Evolutionary conservation across 208 protist genomes (phyloP).

Genomic region (Leptomonas pyrrhocoris): DNA sequence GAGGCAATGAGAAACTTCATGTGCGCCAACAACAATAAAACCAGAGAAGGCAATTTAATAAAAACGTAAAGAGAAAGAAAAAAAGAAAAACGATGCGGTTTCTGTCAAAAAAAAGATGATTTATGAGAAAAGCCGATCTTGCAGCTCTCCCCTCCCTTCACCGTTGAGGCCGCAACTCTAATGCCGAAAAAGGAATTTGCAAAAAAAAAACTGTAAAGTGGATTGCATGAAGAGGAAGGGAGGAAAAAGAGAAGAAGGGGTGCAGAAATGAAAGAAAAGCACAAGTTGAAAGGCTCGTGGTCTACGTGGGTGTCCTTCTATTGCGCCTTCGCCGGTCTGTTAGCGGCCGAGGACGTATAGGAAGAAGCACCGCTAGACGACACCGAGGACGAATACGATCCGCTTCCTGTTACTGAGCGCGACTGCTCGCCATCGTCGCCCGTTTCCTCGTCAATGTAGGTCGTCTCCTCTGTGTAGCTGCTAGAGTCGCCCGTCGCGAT

Average conservation of each 20-base stretch:
- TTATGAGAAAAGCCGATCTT: too few relatives aligned
- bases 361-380: constrained; percentile 8
- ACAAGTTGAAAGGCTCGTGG: constrained; percentile 10
- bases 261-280: constrained; percentile 3
- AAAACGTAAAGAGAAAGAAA: background rate
- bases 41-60: too few relatives aligned
- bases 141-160: too few relatives aligned
- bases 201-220: too few relatives aligned
- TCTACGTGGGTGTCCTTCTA: background rate
- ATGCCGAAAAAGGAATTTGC: too few relatives aligned
- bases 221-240: too few relatives aligned
- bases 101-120: too few relatives aligned
- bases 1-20: too few relatives aligned
- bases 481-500: constrained; percentile 14
- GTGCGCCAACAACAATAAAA: too few relatives aligned
- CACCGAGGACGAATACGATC: constrained; percentile 29
- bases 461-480: constrained; percentile 45
- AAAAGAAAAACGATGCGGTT: constrained; percentile 1
- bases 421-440: constrained; percentile 5
- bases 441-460: constrained; percentile 44
- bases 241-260: background rate
- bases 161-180: too few relatives aligned
- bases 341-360: constrained; percentile 4
- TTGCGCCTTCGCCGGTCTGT: background rate
- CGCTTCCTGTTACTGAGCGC: constrained; percentile 24